Base-by-base conservation (phyloP, 1,284 basidiomycete species). In the Sporisorium iseilematis-ciliati region DNA sequence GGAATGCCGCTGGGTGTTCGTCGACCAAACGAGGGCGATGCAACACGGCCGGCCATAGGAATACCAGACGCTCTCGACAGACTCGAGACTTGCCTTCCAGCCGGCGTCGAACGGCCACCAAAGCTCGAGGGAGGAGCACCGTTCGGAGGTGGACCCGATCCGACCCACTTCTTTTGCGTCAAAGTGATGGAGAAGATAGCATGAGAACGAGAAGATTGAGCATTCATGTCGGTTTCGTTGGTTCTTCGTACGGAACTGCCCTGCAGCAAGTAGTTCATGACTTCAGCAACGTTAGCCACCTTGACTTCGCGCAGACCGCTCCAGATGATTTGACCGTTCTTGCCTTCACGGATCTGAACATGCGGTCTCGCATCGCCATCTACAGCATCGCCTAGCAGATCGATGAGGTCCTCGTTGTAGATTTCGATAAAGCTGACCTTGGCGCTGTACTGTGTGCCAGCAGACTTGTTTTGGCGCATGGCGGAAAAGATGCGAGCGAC, bases 191-290 rank as follows among this genome's bases (percentile, higher is more conserved):
- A 97, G 86, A 99, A 99, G 86, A 99, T 98, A 62, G 97, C 96
- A 89, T 99, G 96, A 25, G 94, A 97, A 73, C 96, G 92, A 48
- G 95, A 98, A 0, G 93, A 96, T 84, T 97, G 94, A 5, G 94
- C 93, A 84, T 99, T 99, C 96, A 99, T 98, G 82, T 95, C 94
- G 42, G 96, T 99, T 86, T 97, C 94, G 78, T 96, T 95, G 7
- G 97, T 99, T 59, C 95, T 91, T 52, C 96, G 90, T 54, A 96
- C 91, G 14, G 92, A 89, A 20, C 93, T 93, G 33, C 96, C 96
- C 79, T 93, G 91, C 89, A 81, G 59, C 26, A 90, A 92, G 85
- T 88, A 92, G 90, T 89, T 89, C 94, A 99, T 97, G 82, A 98
- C 96, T 84, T 99, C 95, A 54, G 87, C 88, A 20, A 92, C 89